Base-by-base conservation (phyloP, 192 early-diverging fungal species). In the Backusella mclennaniae region DNA sequence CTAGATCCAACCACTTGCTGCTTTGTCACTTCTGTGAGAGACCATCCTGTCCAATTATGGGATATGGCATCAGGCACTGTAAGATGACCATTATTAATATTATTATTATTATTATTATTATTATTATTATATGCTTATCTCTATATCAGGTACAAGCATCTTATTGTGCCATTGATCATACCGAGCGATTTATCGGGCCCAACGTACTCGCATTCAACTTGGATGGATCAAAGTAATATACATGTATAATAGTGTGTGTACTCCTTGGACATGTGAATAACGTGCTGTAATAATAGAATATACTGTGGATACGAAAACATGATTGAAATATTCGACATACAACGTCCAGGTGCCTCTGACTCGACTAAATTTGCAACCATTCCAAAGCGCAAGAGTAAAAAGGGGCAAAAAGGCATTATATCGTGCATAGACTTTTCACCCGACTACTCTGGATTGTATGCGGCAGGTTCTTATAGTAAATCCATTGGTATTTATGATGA, bases 11-110 rank as follows among this genome's bases (percentile, higher is more conserved):
- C 80, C 11, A 87, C 90, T 8, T 90, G 89, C 80, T 91, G 88
- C 23, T 77, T 95, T 1, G 67, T 92, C 3, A 84, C 86, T 2
- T 90, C 89, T 8, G 86, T 85, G 26, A 84, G 93, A 59, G 95
- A 95, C 44, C 93, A 95, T 53, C 94, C 95, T 0, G 73, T 95
- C 4, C 93, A 88, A 31, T 69, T 96, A 72, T 93, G 95, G 87
- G 93, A 95, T 79, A 87, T 86, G 0, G 86, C 77, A 39, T 86
- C 89, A 23, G 89, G 89, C 36, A 80, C 89, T 63, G 89, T 90
- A 83, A 77, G 23, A 63, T 36, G 9, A 19, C 15, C 17, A 0
- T 17, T 44, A 44, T 44, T 17, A 19, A 0, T 17, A 44, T 5
- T 41, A 41, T 1, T 38, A 38, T 7, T 38, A 38, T 7, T 38